A percentile compares a stretch with the other conserved stretches of the same genome.
These are phyloP conservation scores for Linum tenue DNA, from an alignment of 345 rosid species.

Conservation along the genomic window DNA sequence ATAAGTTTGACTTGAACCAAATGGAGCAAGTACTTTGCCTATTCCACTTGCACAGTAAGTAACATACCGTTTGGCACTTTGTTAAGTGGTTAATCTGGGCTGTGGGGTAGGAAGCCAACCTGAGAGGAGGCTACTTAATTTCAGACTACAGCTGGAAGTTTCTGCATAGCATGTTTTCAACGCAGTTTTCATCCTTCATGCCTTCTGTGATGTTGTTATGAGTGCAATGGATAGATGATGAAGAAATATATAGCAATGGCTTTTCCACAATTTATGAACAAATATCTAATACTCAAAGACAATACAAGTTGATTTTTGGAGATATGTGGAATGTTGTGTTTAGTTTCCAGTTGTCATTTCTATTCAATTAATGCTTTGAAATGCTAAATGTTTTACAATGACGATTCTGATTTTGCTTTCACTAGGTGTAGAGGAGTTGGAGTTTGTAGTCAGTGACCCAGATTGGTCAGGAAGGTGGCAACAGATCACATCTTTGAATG, in stretches of 20 bases:
- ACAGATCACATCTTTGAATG: conserved; percentile 50
- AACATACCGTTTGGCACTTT: neutral
- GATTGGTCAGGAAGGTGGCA: conserved; percentile 66
- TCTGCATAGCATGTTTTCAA: neutral
- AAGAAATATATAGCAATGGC: neutral
- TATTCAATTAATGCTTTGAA: neutral
- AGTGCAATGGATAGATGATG: too few species aligned
- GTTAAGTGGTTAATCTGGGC: neutral
- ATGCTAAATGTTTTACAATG: neutral
- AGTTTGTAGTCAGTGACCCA: conserved; percentile 49
- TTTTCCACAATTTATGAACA: neutral
- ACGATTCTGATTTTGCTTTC: conserved; percentile 7
- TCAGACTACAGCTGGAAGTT: neutral
- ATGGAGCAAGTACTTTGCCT: neutral
- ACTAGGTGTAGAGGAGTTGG: conserved; percentile 72
- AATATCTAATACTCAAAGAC: neutral
- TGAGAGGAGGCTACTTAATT: neutral
- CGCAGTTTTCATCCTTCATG: neutral
- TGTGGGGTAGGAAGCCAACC: neutral
- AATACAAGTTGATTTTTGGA: neutral
- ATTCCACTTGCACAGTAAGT: neutral
- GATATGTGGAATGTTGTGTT: neutral
- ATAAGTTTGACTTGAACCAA: neutral
- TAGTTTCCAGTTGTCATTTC: neutral
- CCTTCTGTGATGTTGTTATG: too few species aligned